phyloP scores from a whole-genome alignment of 1,139 yeast genomes.

The Protomyces gravidus region DNA sequence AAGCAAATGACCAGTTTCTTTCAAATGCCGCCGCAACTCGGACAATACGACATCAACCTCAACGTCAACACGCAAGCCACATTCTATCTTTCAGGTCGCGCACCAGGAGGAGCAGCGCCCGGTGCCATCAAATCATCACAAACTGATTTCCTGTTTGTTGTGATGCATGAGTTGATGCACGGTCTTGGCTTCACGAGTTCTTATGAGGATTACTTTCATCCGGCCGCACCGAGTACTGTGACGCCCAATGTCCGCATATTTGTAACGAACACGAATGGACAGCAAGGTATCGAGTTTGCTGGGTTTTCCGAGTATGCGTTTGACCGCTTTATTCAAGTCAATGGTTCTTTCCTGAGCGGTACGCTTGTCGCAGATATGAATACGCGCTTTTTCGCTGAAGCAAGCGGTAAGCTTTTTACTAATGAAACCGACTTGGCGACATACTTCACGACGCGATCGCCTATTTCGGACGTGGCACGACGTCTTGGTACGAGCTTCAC shows the following conservation, averaged over 20 bases:
- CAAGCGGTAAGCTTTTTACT: neutral
- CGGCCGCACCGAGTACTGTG: constrained; percentile 6
- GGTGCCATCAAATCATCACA: constrained; percentile 4
- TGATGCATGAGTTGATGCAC: constrained; percentile 29
- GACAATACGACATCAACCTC: constrained; percentile 20
- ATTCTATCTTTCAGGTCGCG: constrained; percentile 5
- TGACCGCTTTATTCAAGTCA: constrained; percentile 11
- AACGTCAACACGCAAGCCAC: constrained; percentile 19
- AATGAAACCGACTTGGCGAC: neutral
- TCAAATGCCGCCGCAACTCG: neutral
- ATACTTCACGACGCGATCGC: neutral
- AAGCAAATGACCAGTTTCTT: constrained; percentile 15
- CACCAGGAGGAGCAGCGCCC: neutral
- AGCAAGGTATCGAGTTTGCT: neutral
- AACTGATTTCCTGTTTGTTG: constrained; percentile 21
- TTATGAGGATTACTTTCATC: constrained; percentile 24
- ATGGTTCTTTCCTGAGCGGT: neutral
- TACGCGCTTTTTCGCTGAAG: neutral
- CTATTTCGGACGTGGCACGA: neutral
- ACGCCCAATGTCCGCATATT: constrained; percentile 22
- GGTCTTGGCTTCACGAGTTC: constrained; percentile 29
- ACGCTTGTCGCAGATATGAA: neutral
- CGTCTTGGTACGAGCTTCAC: constrained; percentile 4
- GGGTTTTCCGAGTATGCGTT: constrained; percentile 29
- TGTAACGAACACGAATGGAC: neutral